phyloP scores from a whole-genome alignment of 2,329 filamentous ascomycete species.

The Pyricularia sp. region DNA sequence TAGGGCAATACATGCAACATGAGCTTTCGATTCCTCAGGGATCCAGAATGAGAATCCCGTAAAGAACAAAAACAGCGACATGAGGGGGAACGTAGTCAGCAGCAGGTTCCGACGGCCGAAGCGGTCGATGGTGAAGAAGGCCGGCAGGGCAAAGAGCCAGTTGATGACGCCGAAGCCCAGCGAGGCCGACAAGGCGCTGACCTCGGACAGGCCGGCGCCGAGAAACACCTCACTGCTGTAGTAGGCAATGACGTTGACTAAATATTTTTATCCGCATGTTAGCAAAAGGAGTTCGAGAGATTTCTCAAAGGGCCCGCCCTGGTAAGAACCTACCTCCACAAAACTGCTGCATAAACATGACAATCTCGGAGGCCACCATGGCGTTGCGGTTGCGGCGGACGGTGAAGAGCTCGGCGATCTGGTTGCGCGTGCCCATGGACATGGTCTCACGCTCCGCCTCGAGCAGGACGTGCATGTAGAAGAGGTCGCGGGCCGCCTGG shows the following conservation, averaged over 20 bases:
- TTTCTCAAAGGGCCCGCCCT: neutral
- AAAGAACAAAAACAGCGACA: slow-evolving; percentile 42
- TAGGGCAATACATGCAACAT: slow-evolving; percentile 33
- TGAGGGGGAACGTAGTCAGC: slow-evolving; percentile 54
- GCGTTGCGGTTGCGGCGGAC: slow-evolving; percentile 54
- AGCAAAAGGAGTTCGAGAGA: neutral
- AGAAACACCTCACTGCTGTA: slow-evolving; percentile 54
- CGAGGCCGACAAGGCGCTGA: slow-evolving; percentile 46
- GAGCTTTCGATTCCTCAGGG: slow-evolving; percentile 23
- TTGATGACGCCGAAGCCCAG: slow-evolving; percentile 58
- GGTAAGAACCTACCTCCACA: slow-evolving; percentile 2
- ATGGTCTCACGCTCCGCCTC: slow-evolving; percentile 14
- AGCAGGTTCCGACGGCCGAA: slow-evolving; percentile 57
- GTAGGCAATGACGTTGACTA: slow-evolving; percentile 41
- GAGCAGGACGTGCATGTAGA: slow-evolving; percentile 2
- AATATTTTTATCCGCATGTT: neutral
- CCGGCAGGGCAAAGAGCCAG: slow-evolving; percentile 54
- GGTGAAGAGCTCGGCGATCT: slow-evolving; percentile 47
- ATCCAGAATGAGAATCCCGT: slow-evolving; percentile 38
- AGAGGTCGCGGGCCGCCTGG: neutral
- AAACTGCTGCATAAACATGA: slow-evolving; percentile 60
- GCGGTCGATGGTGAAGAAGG: slow-evolving; percentile 58
- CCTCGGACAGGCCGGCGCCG: slow-evolving; percentile 39
- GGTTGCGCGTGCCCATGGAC: slow-evolving; percentile 27
- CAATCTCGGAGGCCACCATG: slow-evolving; percentile 48